Conservation (phyloP, 2,329 filamentous ascomycete genomes). For the Claviceps humidiphila region DNA sequence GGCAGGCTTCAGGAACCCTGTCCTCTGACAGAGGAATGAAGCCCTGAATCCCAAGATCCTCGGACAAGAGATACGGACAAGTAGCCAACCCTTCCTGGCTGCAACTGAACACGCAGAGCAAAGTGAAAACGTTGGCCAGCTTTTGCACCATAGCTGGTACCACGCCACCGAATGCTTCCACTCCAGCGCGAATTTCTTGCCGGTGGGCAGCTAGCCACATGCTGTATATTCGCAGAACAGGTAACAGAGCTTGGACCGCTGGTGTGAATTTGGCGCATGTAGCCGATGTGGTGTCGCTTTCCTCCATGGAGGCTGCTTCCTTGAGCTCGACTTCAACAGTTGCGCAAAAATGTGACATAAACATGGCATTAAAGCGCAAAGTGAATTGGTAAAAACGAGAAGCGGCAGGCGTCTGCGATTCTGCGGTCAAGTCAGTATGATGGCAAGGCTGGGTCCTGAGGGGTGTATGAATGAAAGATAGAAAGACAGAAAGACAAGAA, state of each 20-base stretch:
- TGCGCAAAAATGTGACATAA: slow-evolving; percentile 59
- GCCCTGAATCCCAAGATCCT: slow-evolving; percentile 35
- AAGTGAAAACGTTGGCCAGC: slow-evolving; percentile 32
- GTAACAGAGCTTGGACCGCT: slow-evolving; percentile 30
- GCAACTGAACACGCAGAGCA: slow-evolving; percentile 32
- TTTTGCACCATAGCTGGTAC: slow-evolving; percentile 33
- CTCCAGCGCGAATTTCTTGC: slow-evolving; percentile 31
- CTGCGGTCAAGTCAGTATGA: slow-evolving; percentile 14
- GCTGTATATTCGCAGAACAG: slow-evolving; percentile 38
- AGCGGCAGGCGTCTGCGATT: slow-evolving; percentile 30
- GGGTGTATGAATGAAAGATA: too few relatives aligned
- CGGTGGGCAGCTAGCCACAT: slow-evolving; percentile 38
- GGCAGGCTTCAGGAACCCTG: slow-evolving; percentile 25
- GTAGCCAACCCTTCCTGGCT: slow-evolving; percentile 23
- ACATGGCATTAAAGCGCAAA: slow-evolving; percentile 65
- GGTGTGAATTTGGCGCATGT: slow-evolving; percentile 18
- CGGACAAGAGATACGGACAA: slow-evolving; percentile 36
- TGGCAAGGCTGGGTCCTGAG: too few relatives aligned
- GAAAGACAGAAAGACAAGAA: neutral
- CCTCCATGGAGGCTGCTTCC: slow-evolving; percentile 10
- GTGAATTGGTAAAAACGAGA: slow-evolving; percentile 49
- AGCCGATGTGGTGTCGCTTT: slow-evolving; percentile 9
- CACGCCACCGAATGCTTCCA: slow-evolving; percentile 30
- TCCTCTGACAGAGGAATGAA: slow-evolving; percentile 28
- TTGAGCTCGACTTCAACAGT: slow-evolving; percentile 56